Conservation (phyloP, 495 filamentous ascomycete species). For the Talaromyces thailandensis region DNA sequence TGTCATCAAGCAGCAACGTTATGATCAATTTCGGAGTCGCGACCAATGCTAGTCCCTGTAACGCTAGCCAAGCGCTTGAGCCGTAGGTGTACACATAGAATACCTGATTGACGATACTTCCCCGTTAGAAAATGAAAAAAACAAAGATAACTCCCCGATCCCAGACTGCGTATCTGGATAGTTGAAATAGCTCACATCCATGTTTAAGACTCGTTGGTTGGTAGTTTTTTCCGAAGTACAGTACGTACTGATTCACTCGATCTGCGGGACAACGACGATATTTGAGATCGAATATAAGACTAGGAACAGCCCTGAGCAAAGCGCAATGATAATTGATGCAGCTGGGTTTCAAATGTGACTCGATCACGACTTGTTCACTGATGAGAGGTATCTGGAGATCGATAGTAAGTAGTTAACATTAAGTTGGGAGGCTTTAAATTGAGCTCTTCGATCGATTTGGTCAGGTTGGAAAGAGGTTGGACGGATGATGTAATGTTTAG, state of each 20-base stretch:
- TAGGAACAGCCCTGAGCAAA: background rate
- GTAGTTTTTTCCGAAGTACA: background rate
- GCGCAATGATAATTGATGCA: background rate
- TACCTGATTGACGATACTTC: constrained; percentile 31
- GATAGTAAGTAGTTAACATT: background rate
- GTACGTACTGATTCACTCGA: background rate
- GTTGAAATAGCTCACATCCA: constrained; percentile 3
- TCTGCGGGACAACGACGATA: background rate
- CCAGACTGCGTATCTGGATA: background rate
- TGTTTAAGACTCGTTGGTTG: background rate
- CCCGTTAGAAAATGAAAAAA: background rate
- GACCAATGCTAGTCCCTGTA: constrained; percentile 60
- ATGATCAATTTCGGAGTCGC: constrained; percentile 57
- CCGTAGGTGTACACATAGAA: constrained; percentile 59
- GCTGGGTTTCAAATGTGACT: background rate
- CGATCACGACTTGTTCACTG: background rate
- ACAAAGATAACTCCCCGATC: background rate
- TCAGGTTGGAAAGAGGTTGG: background rate
- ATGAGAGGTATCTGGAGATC: background rate
- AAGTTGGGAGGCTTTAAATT: background rate
- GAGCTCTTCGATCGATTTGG: background rate
- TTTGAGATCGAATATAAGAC: background rate
- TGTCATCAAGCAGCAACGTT: constrained; percentile 49
- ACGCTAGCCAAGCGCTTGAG: constrained; percentile 54
- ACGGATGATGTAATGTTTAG: constrained; percentile 5